A percentile compares a stretch with the other conserved stretches of the same genome.
phyloP scores from a whole-genome alignment of 768 basidiomycete species.

The Kockovaella imperatae region DNA sequence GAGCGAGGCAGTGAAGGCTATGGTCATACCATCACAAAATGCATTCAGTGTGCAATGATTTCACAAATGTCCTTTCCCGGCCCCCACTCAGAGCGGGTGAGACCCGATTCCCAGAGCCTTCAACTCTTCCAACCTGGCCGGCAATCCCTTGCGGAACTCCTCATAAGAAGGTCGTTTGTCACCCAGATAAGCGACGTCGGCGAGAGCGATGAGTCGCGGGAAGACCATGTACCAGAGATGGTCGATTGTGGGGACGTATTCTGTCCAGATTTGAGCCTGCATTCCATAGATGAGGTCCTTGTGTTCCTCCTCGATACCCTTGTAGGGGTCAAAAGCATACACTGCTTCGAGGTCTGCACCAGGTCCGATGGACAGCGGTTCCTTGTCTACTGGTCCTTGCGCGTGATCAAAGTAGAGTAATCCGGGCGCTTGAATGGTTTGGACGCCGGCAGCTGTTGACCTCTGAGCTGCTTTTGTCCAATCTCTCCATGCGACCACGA shows the following conservation, averaged over 20 bases:
- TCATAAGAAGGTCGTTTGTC: neutral
- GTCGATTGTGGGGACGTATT: neutral
- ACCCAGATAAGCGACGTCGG: neutral
- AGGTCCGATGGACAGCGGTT: neutral
- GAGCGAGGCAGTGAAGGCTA: no score
- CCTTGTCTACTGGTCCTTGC: neutral
- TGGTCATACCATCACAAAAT: no score
- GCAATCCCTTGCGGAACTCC: neutral
- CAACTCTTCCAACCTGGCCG: neutral
- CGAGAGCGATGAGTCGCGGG: neutral
- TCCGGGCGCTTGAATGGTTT: neutral
- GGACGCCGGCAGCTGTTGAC: neutral
- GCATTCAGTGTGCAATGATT: no score
- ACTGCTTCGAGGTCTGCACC: neutral
- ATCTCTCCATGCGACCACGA: neutral
- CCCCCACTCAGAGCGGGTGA: no score
- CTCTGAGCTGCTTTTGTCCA: neutral
- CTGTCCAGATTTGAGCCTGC: neutral
- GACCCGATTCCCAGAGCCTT: neutral
- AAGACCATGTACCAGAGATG: constrained; percentile 3
- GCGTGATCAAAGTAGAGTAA: neutral
- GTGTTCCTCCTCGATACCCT: neutral
- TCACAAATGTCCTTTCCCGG: no score
- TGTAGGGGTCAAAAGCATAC: neutral
- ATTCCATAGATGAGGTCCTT: neutral